Conservation (phyloP, 805 yeast genomes). For the Kluyveromyces nonfermentans region DNA sequence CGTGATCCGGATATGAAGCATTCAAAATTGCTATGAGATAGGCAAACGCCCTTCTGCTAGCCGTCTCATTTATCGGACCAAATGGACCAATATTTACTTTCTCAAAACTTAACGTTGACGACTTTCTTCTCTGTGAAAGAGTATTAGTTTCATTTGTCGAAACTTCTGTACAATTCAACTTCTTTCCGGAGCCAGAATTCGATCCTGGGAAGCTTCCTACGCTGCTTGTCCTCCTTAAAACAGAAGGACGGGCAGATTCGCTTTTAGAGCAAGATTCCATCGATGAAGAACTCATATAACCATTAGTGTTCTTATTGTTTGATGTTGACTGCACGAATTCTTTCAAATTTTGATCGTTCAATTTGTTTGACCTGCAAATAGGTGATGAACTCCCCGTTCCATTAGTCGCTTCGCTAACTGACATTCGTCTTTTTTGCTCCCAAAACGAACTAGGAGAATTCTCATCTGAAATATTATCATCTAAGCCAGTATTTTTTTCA, state of each 20-base stretch:
- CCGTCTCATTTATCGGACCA: conserved; percentile 82
- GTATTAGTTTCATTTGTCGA: background rate
- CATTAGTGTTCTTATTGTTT: conserved; percentile 11
- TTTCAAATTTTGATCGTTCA: conserved; percentile 29
- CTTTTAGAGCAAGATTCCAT: conserved; percentile 14
- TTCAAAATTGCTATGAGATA: conserved; percentile 83
- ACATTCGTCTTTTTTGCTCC: conserved; percentile 35
- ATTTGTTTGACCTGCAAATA: conserved; percentile 18
- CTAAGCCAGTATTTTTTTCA: background rate
- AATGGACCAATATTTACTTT: conserved; percentile 52
- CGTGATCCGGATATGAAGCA: conserved; percentile 93
- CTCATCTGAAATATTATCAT: conserved; percentile 11
- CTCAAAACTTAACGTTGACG: conserved; percentile 21
- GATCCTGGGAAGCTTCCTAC: conserved; percentile 16
- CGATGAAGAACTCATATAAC: conserved; percentile 25
- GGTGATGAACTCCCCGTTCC: conserved; percentile 5
- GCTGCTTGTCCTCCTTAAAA: conserved; percentile 21
- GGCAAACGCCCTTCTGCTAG: conserved; percentile 83
- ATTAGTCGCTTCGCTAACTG: conserved; percentile 20
- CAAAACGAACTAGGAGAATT: conserved; percentile 28
- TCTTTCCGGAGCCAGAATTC: conserved; percentile 1
- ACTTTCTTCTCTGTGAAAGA: conserved; percentile 17
- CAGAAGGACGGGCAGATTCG: conserved; percentile 3
- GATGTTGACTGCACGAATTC: conserved; percentile 19
- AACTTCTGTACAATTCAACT: background rate